Percentiles rank a stretch among this genome's conserved stretches.
phyloP scores from a whole-genome alignment of 805 yeast genomes.

The Blastobotrys terrestris region DNA sequence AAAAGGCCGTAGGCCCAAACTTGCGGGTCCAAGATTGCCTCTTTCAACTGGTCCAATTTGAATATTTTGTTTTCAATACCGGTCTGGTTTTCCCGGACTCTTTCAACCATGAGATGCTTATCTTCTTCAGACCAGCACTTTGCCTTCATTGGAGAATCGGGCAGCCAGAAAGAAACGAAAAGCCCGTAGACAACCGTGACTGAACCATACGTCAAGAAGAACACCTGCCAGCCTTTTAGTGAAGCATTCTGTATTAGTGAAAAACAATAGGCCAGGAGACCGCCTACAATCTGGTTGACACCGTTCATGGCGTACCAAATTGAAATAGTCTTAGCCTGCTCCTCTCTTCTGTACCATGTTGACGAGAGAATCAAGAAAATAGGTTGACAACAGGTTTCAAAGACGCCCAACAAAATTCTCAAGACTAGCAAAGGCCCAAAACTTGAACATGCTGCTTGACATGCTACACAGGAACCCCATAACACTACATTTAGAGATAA shows the following conservation, averaged over 20 bases:
- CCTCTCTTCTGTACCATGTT: constrained; percentile 48
- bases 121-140: constrained; percentile 39
- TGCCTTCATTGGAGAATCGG: constrained; percentile 46
- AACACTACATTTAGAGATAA: constrained; percentile 11
- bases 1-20: constrained; percentile 28
- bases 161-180: constrained; percentile 25
- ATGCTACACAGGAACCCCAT: constrained; percentile 17
- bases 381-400: constrained; percentile 51
- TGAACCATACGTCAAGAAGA: constrained; percentile 52
- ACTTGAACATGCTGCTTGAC: constrained; percentile 30
- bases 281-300: constrained; percentile 41
- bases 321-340: constrained; percentile 41
- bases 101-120: constrained; percentile 33
- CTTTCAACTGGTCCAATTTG: constrained; percentile 39
- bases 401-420: constrained; percentile 45
- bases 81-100: constrained; percentile 32
- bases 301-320: constrained; percentile 41
- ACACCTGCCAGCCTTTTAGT: constrained; percentile 43
- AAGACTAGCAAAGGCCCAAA: constrained; percentile 42
- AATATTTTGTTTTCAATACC: constrained; percentile 38
- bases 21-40: constrained; percentile 39
- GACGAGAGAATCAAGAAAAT: constrained; percentile 50
- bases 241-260: constrained; percentile 30
- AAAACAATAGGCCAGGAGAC: constrained; percentile 44
- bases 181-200: constrained; percentile 38